Evolutionary conservation across 495 filamentous ascomycete genomes (phyloP).

Genomic region (Aspergillus nidulans): DNA sequence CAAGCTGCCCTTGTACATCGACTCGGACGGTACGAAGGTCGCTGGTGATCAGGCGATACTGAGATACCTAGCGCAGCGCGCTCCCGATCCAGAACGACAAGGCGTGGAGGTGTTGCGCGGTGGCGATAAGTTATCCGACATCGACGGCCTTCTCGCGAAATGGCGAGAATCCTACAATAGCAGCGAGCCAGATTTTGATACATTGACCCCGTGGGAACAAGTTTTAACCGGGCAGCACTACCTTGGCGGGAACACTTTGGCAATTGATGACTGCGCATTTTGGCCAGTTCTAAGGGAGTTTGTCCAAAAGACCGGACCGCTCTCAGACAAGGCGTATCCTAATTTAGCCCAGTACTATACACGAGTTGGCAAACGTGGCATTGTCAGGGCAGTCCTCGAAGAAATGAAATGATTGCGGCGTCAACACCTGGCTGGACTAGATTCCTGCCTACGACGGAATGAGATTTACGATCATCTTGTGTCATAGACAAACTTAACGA

Average conservation of each 20-base stretch:
- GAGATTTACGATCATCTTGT: not conserved
- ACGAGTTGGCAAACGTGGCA: slow-evolving; percentile 44
- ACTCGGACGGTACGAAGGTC: slow-evolving; percentile 23
- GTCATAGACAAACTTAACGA: not conserved
- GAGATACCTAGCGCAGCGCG: slow-evolving; percentile 24
- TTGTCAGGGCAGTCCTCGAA: slow-evolving; percentile 44
- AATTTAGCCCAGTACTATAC: slow-evolving; percentile 52
- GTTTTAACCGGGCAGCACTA: slow-evolving; percentile 45
- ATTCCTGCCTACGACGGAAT: not conserved
- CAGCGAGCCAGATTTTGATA: slow-evolving; percentile 12
- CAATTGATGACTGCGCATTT: slow-evolving; percentile 65
- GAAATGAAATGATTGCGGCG: slow-evolving; percentile 11
- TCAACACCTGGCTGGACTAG: not conserved
- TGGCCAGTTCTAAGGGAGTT: slow-evolving; percentile 68
- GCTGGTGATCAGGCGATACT: slow-evolving; percentile 35
- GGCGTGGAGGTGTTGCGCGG: slow-evolving; percentile 31
- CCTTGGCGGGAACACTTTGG: slow-evolving; percentile 51
- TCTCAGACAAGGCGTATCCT: slow-evolving; percentile 30
- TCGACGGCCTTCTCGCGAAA: slow-evolving; percentile 26
- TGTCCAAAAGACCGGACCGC: slow-evolving; percentile 26
- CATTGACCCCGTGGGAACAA: slow-evolving; percentile 47
- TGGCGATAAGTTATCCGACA: slow-evolving; percentile 27
- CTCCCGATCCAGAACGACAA: slow-evolving; percentile 22
- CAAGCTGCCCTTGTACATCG: slow-evolving; percentile 26
- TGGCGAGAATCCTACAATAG: slow-evolving; percentile 28